These are phyloP conservation scores for Cryptococcus jaspeensis DNA, from an alignment of 1,284 basidiomycete genomes.

Conservation along the genomic window DNA sequence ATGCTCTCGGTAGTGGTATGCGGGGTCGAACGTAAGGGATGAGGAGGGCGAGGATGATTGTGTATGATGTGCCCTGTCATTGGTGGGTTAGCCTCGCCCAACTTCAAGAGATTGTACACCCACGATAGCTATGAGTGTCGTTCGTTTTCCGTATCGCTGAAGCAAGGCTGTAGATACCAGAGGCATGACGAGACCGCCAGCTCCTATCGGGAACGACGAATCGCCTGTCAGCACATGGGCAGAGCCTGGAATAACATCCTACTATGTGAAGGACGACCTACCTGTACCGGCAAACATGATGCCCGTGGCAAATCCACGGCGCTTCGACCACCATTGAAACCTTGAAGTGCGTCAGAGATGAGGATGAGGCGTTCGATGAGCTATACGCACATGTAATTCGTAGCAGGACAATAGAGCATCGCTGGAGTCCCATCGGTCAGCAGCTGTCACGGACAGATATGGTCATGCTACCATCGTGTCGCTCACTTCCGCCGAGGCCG, in stretches of 20 bases:
- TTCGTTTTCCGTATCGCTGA: conserved; percentile 18
- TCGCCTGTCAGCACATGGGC: neutral
- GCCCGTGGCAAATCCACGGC: conserved; percentile 31
- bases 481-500: conserved; percentile 29
- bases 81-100: neutral
- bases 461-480: neutral
- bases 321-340: conserved; percentile 29
- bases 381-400: conserved; percentile 23
- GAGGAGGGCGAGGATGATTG: conserved; percentile 17
- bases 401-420: conserved; percentile 28
- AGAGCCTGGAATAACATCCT: neutral
- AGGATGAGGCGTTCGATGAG: neutral
- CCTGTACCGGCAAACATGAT: conserved; percentile 37
- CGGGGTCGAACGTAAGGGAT: conserved; percentile 27
- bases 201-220: conserved; percentile 4
- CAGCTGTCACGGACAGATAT: neutral
- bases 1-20: conserved; percentile 14
- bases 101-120: conserved; percentile 2
- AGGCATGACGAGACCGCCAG: conserved; percentile 31
- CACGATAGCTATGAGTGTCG: conserved; percentile 25
- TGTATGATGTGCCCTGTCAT: conserved; percentile 18
- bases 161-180: conserved; percentile 24
- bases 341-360: conserved; percentile 7
- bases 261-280: neutral
- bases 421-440: conserved; percentile 6